Evolutionary conservation across 257 asterid species (phyloP), one percentile per base, ranked within the genome.

Genomic region (Solanum pennellii): DNA sequence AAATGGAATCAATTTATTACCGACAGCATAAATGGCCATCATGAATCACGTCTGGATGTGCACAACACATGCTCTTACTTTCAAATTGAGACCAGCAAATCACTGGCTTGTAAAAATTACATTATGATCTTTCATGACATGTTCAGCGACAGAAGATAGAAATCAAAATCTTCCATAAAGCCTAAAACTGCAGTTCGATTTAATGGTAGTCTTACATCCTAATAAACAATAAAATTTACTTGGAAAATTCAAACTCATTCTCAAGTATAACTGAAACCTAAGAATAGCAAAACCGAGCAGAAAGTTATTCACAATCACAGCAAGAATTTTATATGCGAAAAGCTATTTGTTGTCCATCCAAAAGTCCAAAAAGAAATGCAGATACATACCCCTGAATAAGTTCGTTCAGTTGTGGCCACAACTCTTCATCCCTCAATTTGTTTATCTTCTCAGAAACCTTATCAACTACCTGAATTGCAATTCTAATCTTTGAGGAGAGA

Each of bases 401-500:
- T 86, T 94, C 98, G 84, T 93, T 94, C 69, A 95, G 94, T 91
- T 94, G 98, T n/a, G 98, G 98, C 99, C 99, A 96, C 89, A 95
- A 89, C 73, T 95, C 99, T 60, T 95, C 96, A 52, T 96, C 99
- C 89, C 99, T 94, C 94, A 96, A 88, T 80, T 25, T 90, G 90
- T 94, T 94, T 88, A 96, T 95, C 94, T 90, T 94, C 92, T 91
- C 97, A 14, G 99, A 97, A 86, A 95, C 92, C 91, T 92, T 95
- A 93, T 96, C 99, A 77, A 95, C 99, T 15, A 94, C 94, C 91
- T 96, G 98, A 90, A 96, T 96, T n/a, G 98, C 95, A 66, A 97
- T 94, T 89, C 92, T 91, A 33, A 97, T 95, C 90, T 94, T 97
- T 77, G 99, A 94, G 86, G 99, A 96, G 79, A 97, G 93, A 86